Percentiles rank a stretch among this genome's conserved stretches.
These are phyloP conservation scores for Bullera alba DNA, from an alignment of 768 basidiomycete genomes.

Conservation along the genomic window DNA sequence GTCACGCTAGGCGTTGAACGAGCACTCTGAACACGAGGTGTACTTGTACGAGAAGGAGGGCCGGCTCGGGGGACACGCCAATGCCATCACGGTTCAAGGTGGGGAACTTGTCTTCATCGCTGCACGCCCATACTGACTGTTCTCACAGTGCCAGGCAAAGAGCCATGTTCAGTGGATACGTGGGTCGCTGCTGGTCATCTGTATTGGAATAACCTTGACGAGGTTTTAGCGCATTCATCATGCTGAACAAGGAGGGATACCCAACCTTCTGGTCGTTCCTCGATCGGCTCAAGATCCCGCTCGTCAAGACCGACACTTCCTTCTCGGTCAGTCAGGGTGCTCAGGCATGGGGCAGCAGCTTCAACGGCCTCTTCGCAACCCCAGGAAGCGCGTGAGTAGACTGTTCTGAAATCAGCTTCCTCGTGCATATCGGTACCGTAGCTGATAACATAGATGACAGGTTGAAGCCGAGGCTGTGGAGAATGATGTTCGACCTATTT, in stretches of 20 bases:
- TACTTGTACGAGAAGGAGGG: background rate
- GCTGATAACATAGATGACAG: too few species aligned
- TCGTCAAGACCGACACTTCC: background rate
- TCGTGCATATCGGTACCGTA: too few species aligned
- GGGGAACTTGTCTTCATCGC: background rate
- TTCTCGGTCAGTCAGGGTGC: background rate
- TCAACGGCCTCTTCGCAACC: background rate
- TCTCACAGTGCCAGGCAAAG: constrained; percentile 3
- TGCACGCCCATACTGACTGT: background rate
- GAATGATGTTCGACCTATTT: constrained; percentile 2
- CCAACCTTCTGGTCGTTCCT: background rate
- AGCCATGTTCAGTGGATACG: constrained; percentile 4
- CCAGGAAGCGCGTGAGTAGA: background rate
- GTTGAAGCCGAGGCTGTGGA: background rate
- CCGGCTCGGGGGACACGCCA: constrained; percentile 2
- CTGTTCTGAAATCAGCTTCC: too few species aligned
- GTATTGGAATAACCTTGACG: too few species aligned
- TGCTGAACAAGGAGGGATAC: background rate
- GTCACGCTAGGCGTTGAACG: background rate
- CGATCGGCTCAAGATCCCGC: background rate
- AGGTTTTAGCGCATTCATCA: background rate
- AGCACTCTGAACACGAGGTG: constrained; percentile 3
- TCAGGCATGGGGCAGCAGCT: background rate
- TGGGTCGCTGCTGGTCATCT: background rate
- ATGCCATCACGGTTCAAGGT: constrained; percentile 3